These are phyloP conservation scores for Thalia dealbata DNA, from an alignment of 176 grass and related monocot genomes.

Conservation along the genomic window DNA sequence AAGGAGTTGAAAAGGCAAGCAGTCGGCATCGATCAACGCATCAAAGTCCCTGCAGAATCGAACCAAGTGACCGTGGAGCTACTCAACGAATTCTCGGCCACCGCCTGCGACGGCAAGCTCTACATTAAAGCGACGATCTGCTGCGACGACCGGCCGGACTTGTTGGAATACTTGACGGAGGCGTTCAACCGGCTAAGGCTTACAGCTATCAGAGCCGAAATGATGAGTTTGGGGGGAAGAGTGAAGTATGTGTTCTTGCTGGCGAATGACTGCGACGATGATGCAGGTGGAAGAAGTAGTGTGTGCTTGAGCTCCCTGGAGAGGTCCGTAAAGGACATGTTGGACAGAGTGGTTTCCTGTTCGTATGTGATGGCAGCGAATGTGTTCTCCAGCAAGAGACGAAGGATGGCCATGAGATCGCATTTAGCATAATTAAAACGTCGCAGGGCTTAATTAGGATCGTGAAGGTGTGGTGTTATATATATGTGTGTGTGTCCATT, in stretches of 20 bases:
- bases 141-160: slow-evolving; percentile 5
- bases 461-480: no score
- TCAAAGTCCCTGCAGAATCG: neutral
- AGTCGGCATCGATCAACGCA: neutral
- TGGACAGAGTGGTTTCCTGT: neutral
- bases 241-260: neutral
- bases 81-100: neutral
- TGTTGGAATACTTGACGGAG: neutral
- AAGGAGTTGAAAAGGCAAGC: slow-evolving; percentile 44
- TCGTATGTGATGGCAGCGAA: neutral
- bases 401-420: neutral
- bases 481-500: no score
- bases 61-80: slow-evolving; percentile 3
- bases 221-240: neutral
- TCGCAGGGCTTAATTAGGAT: no score
- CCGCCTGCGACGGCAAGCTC: neutral
- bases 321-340: neutral
- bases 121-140: slow-evolving; percentile 8
- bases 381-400: neutral
- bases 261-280: neutral
- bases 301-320: neutral
- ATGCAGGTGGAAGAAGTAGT: no score
- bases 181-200: neutral
- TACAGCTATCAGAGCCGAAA: slow-evolving; percentile 5
- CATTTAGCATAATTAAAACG: no score